Percentiles rank a stretch among this genome's conserved stretches.
phyloP scores from a whole-genome alignment of 1,284 basidiomycete species.

The Malassezia dermatis region DNA sequence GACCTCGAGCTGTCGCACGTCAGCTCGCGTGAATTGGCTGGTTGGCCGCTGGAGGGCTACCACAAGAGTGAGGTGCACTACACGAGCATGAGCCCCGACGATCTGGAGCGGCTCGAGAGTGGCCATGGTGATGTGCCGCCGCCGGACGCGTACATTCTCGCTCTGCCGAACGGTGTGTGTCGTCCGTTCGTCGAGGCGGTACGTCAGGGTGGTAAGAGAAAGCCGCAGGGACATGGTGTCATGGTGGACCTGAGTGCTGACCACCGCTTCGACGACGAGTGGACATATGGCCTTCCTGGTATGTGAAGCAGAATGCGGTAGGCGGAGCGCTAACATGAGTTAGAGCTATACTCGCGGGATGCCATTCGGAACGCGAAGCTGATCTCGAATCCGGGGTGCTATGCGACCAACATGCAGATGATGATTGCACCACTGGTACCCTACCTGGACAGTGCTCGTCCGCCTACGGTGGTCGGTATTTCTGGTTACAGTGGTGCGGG shows the following conservation, averaged over 20 bases:
- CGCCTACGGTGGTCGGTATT: slow-evolving; percentile 80
- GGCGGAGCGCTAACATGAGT: neutral
- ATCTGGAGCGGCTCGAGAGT: slow-evolving; percentile 41
- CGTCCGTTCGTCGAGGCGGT: slow-evolving; percentile 96
- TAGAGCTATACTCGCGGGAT: slow-evolving; percentile 79
- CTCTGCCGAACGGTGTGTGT: slow-evolving; percentile 89
- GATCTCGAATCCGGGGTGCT: slow-evolving; percentile 95
- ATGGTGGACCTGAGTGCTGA: slow-evolving; percentile 89
- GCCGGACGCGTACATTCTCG: slow-evolving; percentile 60
- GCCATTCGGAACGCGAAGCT: slow-evolving; percentile 62
- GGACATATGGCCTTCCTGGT: slow-evolving; percentile 99
- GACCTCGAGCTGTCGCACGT: slow-evolving; percentile 81
- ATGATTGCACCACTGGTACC: slow-evolving; percentile 78
- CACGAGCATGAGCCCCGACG: slow-evolving; percentile 42
- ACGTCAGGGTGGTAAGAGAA: slow-evolving; percentile 58
- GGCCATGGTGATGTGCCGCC: slow-evolving; percentile 39
- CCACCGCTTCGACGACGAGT: slow-evolving; percentile 82
- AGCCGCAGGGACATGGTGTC: slow-evolving; percentile 56
- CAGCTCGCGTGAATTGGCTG: slow-evolving; percentile 87
- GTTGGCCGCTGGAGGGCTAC: slow-evolving; percentile 69
- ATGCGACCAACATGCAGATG: slow-evolving; percentile 84
- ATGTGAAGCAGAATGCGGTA: slow-evolving; percentile 51
- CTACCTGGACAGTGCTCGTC: slow-evolving; percentile 57
- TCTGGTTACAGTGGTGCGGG: slow-evolving; percentile 93
- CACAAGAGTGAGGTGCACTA: slow-evolving; percentile 56